Evolutionary conservation across 306 rosid species (phyloP).

Genomic region (Vigna radiata): DNA sequence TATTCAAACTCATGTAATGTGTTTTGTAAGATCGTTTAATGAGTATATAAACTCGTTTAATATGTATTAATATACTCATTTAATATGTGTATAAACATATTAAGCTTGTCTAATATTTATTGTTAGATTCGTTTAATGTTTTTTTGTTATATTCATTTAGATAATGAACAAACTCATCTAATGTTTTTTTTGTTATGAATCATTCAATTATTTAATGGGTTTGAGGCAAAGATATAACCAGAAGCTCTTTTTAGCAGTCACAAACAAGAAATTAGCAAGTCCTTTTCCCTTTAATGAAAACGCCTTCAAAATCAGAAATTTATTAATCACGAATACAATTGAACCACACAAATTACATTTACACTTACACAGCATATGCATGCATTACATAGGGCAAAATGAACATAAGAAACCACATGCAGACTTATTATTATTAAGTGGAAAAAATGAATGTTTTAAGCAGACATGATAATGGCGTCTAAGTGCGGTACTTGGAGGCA

Average conservation of each 20-base stretch:
- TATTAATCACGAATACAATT: not conserved
- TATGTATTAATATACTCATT: no score
- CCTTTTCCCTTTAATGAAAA: not conserved
- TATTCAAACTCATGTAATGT: no score
- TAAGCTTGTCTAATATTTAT: no score
- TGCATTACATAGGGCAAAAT: not conserved
- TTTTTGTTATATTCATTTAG: no score
- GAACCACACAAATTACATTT: not conserved
- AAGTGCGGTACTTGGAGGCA: conserved; percentile 46
- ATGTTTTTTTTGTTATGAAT: no score
- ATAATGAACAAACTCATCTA: no score
- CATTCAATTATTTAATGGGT: not conserved
- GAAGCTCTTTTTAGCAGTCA: no score
- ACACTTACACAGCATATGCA: not conserved
- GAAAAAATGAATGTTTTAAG: not conserved
- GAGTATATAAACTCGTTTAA: no score
- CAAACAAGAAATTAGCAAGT: not conserved
- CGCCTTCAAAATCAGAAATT: not conserved
- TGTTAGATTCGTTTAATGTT: no score
- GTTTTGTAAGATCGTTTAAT: no score
- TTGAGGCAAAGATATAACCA: not conserved
- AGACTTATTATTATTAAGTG: not conserved
- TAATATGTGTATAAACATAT: no score
- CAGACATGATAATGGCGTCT: conserved; percentile 3
- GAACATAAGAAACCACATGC: not conserved